Evolutionary conservation across 805 yeast genomes (phyloP), one percentile per base, ranked within the genome.

Genomic region (Candida sonorensis): DNA sequence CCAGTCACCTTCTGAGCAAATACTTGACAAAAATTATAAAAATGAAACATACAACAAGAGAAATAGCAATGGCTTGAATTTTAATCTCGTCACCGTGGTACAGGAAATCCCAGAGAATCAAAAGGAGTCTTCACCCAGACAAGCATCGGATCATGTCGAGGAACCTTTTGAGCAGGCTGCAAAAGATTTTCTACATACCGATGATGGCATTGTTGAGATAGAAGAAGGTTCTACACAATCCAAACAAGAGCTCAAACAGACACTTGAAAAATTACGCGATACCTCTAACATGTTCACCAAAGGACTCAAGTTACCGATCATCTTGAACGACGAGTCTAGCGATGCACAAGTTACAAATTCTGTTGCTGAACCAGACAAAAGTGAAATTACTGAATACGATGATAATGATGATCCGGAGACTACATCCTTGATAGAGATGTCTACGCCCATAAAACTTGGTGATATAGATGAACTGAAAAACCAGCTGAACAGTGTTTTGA

Each of bases 41-140:
- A n/a, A n/a, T n/a, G n/a, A n/a, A n/a, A n/a, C n/a, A n/a, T n/a
- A n/a, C n/a, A n/a, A 44, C 15, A 41, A 41, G 20, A 36, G 60
- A 25, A 37, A 44, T 16, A 51, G 57, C 30, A 55, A 56, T 35
- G 61, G 61, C 2, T 37, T 54, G 17, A 46, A 46, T 17, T 46
- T 55, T 36, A 50, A 53, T 26, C 33, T 55, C 22, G 41, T 55
- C 23, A 41, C 44, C 2, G 47, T 41, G 12, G 38, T 39, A 22
- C 42, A 41, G 33, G 47, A 43, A 18, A 34, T 24, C 9, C 11
- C 35, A 3, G 17, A 29, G 20, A 17, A 11, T 16, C n/a, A n/a
- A n/a, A n/a, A n/a, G n/a, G n/a, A n/a, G n/a, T n/a, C n/a, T n/a
- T n/a, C n/a, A n/a, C n/a, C n/a, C n/a, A n/a, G n/a, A n/a, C n/a